phyloP scores from a whole-genome alignment of 768 basidiomycete species.

The Obba rivulosa region DNA sequence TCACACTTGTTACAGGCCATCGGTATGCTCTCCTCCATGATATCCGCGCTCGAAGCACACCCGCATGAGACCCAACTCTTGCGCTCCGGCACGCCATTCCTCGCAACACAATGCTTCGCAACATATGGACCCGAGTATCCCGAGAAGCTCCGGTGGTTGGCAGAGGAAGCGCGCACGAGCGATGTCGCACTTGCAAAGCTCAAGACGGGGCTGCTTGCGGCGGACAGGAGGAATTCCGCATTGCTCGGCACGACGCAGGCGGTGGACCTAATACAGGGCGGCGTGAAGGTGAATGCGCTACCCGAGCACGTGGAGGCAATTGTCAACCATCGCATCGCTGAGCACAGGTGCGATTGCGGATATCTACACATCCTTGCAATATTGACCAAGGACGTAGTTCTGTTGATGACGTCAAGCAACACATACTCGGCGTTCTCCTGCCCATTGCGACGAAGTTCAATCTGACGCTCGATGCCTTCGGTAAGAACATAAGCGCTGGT shows the following conservation, averaged over 20 bases:
- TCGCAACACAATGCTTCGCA: constrained; percentile 59
- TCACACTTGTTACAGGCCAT: constrained; percentile 6
- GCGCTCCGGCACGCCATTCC: constrained; percentile 54
- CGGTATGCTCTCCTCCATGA: constrained; percentile 63
- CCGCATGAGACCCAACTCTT: constrained; percentile 49
- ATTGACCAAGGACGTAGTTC: constrained; percentile 23
- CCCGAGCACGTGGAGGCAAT: constrained; percentile 69
- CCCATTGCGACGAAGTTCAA: constrained; percentile 48
- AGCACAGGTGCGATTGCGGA: constrained; percentile 8
- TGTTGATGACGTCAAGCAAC: constrained; percentile 14
- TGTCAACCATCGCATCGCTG: constrained; percentile 66
- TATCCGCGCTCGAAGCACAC: constrained; percentile 65
- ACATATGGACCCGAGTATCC: constrained; percentile 56
- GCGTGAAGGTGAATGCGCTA: constrained; percentile 54
- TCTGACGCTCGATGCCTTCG: constrained; percentile 57
- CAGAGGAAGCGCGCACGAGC: constrained; percentile 42
- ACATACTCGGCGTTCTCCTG: constrained; percentile 31
- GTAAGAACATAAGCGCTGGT: constrained; percentile 29
- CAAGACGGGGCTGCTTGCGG: constrained; percentile 36
- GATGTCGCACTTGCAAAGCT: constrained; percentile 48
- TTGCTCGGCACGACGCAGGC: constrained; percentile 72
- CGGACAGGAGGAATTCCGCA: constrained; percentile 34
- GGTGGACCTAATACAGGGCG: constrained; percentile 49
- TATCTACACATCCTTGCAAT: not conserved
- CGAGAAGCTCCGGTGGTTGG: constrained; percentile 37